These are phyloP conservation scores for Yamadazyma atlantica DNA, from an alignment of 1,139 yeast genomes.

Conservation along the genomic window DNA sequence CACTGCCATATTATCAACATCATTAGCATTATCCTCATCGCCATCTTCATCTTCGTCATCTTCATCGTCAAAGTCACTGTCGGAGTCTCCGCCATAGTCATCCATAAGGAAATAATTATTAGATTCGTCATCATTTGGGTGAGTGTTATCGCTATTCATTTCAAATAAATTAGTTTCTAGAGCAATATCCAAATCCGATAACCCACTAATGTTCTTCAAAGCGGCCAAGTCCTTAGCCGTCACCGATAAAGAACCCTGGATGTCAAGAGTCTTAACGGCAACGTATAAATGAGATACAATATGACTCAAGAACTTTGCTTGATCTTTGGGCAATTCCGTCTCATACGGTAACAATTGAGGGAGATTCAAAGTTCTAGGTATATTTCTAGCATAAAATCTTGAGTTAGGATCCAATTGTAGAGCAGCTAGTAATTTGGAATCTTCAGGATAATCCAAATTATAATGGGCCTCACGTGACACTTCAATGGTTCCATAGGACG, in stretches of 20 bases:
- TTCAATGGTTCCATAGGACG: conserved; percentile 38
- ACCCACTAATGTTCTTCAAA: conserved; percentile 29
- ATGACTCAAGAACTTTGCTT: conserved; percentile 73
- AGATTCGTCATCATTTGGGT: conserved; percentile 21
- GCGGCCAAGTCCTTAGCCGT: conserved; percentile 61
- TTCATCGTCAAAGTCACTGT: conserved; percentile 28
- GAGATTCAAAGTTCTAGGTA: conserved; percentile 56
- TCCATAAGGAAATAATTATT: conserved; percentile 20
- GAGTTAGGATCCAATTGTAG: conserved; percentile 52
- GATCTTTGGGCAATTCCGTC: conserved; percentile 68
- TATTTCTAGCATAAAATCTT: conserved; percentile 53
- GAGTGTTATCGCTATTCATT: conserved; percentile 15
- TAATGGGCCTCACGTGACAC: conserved; percentile 46
- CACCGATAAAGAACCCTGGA: conserved; percentile 70
- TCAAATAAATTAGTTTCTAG: conserved; percentile 53
- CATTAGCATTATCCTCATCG: conserved; percentile 34
- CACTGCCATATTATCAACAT: conserved; percentile 26
- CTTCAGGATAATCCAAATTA: conserved; percentile 58
- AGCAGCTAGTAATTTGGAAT: conserved; percentile 37
- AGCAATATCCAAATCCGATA: conserved; percentile 51
- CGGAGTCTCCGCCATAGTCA: conserved; percentile 26
- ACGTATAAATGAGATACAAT: conserved; percentile 77
- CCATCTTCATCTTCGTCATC: conserved; percentile 31
- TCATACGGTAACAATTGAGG: conserved; percentile 72
- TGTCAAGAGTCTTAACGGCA: conserved; percentile 73